Conservation (phyloP, 495 filamentous ascomycete genomes). For the Paragyromitra xinjiangensis region DNA sequence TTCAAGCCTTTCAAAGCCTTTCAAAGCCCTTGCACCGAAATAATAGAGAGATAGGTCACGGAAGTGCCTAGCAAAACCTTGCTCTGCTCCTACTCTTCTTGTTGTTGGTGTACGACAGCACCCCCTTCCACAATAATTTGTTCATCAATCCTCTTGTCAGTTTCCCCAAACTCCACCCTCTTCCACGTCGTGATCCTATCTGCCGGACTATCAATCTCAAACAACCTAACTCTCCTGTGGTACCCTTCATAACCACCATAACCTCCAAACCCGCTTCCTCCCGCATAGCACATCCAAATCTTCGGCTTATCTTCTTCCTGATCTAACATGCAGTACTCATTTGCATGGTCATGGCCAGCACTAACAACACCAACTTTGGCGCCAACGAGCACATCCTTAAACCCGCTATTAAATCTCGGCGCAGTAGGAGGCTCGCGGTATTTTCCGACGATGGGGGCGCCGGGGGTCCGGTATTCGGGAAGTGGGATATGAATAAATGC, state of each 20-base stretch:
- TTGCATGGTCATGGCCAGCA: conserved; percentile 95
- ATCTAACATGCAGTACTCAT: conserved; percentile 87
- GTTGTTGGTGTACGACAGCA: conserved; percentile 62
- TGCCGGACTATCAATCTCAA: conserved; percentile 90
- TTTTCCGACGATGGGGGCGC: conserved; percentile 67
- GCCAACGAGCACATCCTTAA: conserved; percentile 84
- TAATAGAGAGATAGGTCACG: conserved; percentile 9
- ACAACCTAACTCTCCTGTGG: conserved; percentile 83
- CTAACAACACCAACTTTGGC: conserved; percentile 85
- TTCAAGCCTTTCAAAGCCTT: not conserved
- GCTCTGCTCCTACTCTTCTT: not conserved
- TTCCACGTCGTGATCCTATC: conserved; percentile 91
- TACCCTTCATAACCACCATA: conserved; percentile 91
- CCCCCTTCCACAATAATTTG: conserved; percentile 88
- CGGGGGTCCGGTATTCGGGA: conserved; percentile 76
- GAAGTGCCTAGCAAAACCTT: not conserved
- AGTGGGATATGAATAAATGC: conserved; percentile 98
- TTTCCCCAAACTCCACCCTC: conserved; percentile 82
- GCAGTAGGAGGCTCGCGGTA: conserved; percentile 84
- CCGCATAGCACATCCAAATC: conserved; percentile 99
- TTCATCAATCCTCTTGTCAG: conserved; percentile 77
- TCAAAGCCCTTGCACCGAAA: conserved; percentile 5
- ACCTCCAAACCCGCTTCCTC: conserved; percentile 87
- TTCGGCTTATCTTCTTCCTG: conserved; percentile 67
- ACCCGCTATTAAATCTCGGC: conserved; percentile 84